Base-by-base conservation (phyloP, 768 basidiomycete species). In the Neoboletus subvelutipes region DNA sequence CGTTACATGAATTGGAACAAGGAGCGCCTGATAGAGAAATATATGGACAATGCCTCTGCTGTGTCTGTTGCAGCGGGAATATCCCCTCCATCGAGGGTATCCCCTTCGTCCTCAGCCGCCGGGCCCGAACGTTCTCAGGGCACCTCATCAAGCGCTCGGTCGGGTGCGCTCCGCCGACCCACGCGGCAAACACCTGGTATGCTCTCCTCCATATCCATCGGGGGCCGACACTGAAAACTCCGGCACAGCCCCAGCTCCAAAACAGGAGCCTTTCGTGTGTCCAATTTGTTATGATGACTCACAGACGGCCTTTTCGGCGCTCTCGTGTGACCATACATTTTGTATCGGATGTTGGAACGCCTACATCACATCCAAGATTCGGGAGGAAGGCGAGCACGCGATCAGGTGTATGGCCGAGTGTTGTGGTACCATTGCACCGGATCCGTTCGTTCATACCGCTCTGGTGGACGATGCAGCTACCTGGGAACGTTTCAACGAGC, bases 11-110 rank as follows among this genome's bases (percentile, higher is more conserved):
- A 81, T 54, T 99, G 97, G 97, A 98, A 98, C 79, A 92, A 92
- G 69, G 97, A 99, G 71, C 87, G 88, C 54, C 82, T 99, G 22
- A 92, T 94, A 63, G 96, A 98, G 76, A 90, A 92, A 71, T 98
- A 92, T 75, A 97, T 97, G 94, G 96, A 98, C 65, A 90, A 93
- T 57, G 83, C 92, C 1, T 78, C 84, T 20, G 75, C 76, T 9
- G 82, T 94, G 17, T 83, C 87, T 29, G 79, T 83, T 28, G 82
- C 83, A 8, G 93, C 95, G 1, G 97, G 96, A 4, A 80, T 90
- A 62, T 80, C 65, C 60, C 78, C 72, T 33, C 61, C 69, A 36
- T 65, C 66, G 31, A 73, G 56, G 39, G 49, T 37, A 5, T 47
- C 64, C 5, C 55, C 64, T 24, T 50, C n/a, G n/a, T n/a, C 63